Evolutionary conservation across 2,329 filamentous ascomycete genomes (phyloP).

Genomic region (Verticillium albo-atrum): DNA sequence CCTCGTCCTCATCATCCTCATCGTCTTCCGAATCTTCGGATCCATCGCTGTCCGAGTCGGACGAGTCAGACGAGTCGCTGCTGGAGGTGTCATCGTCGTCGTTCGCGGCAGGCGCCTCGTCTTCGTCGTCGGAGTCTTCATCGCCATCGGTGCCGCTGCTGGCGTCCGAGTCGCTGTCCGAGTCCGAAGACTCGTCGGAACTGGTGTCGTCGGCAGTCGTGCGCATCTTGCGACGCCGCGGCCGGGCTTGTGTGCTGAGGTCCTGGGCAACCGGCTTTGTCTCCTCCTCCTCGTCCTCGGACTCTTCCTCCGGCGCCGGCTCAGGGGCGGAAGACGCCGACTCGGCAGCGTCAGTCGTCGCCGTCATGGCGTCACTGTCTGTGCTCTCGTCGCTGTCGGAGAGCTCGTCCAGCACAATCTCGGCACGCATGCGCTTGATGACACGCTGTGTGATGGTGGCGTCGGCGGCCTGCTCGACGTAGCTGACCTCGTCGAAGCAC

Average conservation of each 20-base stretch:
- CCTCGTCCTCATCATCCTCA: conserved; percentile 1
- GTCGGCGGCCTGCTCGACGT: conserved; percentile 44
- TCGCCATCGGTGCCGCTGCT: conserved; percentile 20
- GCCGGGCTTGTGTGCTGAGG: conserved; percentile 1
- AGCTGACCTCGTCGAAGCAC: conserved; percentile 48
- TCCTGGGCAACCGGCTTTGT: conserved; percentile 9
- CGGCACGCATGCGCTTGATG: conserved; percentile 59
- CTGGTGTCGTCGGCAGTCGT: conserved; percentile 35
- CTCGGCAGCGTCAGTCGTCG: conserved; percentile 10
- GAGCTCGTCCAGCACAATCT: conserved; percentile 53
- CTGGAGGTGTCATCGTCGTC: conserved; percentile 33
- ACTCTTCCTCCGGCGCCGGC: conserved; percentile 8
- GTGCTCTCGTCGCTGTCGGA: conserved; percentile 41
- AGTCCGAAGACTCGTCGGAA: conserved; percentile 29
- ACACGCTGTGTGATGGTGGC: conserved; percentile 49
- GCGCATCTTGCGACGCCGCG: conserved; percentile 44
- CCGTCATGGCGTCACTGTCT: conserved; percentile 17
- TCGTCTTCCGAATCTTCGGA: conserved; percentile 20
- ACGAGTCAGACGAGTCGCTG: conserved; percentile 37
- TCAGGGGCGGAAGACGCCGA: conserved; percentile 17
- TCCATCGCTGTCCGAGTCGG: conserved; percentile 26
- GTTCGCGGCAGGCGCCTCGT: conserved; percentile 29
- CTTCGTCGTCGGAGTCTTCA: conserved; percentile 26
- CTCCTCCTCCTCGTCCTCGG: conserved; percentile 9
- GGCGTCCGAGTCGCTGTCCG: conserved; percentile 24